Evolutionary conservation across 2,329 filamentous ascomycete species (phyloP), one percentile per base, ranked within the genome.

Genomic region (Pyrenochaeta sp.): DNA sequence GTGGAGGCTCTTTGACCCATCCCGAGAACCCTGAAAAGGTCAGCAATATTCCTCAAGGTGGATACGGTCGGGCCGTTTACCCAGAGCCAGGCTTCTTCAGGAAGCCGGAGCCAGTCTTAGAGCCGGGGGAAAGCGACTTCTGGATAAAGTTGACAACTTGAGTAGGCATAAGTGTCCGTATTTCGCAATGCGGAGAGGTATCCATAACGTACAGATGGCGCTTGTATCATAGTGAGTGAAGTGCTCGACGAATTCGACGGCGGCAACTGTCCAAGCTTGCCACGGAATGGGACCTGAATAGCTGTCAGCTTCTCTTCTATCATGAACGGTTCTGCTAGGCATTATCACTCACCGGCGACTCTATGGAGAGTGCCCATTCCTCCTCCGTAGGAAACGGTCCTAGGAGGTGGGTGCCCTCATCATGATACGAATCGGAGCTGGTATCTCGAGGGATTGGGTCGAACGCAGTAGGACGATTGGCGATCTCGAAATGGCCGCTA

Each of bases 1-100:
- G 83, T 85, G 5, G 82, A 82, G 60, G 82, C 82, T 47, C 82
- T 80, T 62, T 87, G 81, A 3, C 85, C 85, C 68, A 85, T 77
- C 2, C 84, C 85, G 3, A 89, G 74, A 45, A 84, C 86, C 65
- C 40, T n/a, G 7, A 22, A 5, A 2, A 42, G 5, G n/a, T 42
- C 22, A 42, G 39, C 12, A 36, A 36, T 12, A 15, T 4, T 3
- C 3, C 8, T 36, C 9, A 36, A 10, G 32, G 12, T 13, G 8
- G 32, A 13, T 19, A 19, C 19, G 12, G 8, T 9, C 3, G 12
- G 8, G 32, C 12, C 5, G 25, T 19, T 7, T 27, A 43, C 83
- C 76, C 2, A 30, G 74, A 72, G 10, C 69, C 70, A 5, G 66
- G 66, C 48, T 72, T 70, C 59, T 69, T 72, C 36, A 74, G 66